phyloP scores from a whole-genome alignment of 1,284 basidiomycete genomes.

The Meripilus lineatus region DNA sequence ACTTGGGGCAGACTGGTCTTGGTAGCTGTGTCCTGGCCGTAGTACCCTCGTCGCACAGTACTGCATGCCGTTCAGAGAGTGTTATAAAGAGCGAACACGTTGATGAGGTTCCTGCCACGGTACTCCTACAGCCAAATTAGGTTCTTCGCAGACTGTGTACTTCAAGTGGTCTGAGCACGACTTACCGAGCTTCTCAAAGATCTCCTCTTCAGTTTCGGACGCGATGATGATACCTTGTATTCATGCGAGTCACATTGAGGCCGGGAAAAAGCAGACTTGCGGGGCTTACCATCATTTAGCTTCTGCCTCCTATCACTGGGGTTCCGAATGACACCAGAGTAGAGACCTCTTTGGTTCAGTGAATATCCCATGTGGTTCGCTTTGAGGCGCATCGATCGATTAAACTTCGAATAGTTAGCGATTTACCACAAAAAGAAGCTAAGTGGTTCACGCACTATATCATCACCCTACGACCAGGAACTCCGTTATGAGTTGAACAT shows the following conservation, averaged over 20 bases:
- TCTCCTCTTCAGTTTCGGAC: slow-evolving; percentile 80
- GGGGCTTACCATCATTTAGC: slow-evolving; percentile 54
- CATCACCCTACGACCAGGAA: slow-evolving; percentile 54
- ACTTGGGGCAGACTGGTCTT: too few relatives aligned
- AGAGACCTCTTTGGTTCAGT: slow-evolving; percentile 83
- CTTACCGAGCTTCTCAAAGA: slow-evolving; percentile 68
- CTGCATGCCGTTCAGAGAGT: too few relatives aligned
- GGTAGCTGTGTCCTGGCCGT: too few relatives aligned
- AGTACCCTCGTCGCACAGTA: too few relatives aligned
- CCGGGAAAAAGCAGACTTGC: background rate
- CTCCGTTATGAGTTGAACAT: background rate
- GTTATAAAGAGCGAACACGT: too few relatives aligned
- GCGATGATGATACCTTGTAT: slow-evolving; percentile 66
- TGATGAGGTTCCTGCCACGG: slow-evolving; percentile 80
- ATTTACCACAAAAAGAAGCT: background rate
- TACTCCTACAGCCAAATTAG: slow-evolving; percentile 33
- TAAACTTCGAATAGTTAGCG: slow-evolving; percentile 56
- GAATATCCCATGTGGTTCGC: slow-evolving; percentile 79
- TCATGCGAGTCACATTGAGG: background rate
- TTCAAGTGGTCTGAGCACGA: slow-evolving; percentile 5
- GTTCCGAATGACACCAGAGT: slow-evolving; percentile 67
- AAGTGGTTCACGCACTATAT: slow-evolving; percentile 53
- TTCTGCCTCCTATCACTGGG: slow-evolving; percentile 56
- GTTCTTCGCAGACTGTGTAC: background rate
- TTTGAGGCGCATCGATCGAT: slow-evolving; percentile 81